Percentiles rank a stretch among this genome's conserved stretches.
These are phyloP conservation scores for Boletus pseudopeckii DNA, from an alignment of 768 basidiomycete genomes.

Conservation along the genomic window DNA sequence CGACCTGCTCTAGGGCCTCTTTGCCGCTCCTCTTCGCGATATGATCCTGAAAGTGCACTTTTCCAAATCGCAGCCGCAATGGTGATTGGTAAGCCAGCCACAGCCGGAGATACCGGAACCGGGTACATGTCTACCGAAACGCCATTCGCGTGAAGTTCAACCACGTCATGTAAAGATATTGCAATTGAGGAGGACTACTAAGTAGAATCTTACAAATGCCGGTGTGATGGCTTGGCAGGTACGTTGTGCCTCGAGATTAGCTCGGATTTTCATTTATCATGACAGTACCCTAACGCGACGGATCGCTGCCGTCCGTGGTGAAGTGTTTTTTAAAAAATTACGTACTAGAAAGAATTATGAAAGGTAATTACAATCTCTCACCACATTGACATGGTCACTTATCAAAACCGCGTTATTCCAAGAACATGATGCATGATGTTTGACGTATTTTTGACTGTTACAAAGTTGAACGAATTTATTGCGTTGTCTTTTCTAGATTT, in stretches of 20 bases:
- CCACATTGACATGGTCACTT: too few relatives aligned
- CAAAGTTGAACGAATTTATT: too few relatives aligned
- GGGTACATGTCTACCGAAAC: conserved; percentile 54
- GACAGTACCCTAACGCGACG: conserved; percentile 37
- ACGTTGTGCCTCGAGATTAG: neutral
- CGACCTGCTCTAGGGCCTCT: conserved; percentile 36
- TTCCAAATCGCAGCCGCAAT: conserved; percentile 48
- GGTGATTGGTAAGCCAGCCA: conserved; percentile 71
- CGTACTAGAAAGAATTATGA: neutral
- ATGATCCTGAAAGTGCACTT: conserved; percentile 40
- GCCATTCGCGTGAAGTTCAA: conserved; percentile 42
- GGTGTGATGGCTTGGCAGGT: conserved; percentile 42
- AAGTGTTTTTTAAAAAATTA: neutral
- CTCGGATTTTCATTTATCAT: neutral
- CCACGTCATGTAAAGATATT: neutral
- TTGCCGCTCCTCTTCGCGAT: conserved; percentile 36
- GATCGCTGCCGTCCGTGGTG: conserved; percentile 12
- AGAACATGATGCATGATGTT: too few relatives aligned
- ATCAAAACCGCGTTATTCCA: too few relatives aligned
- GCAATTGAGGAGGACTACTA: neutral
- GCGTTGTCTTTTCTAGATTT: too few relatives aligned
- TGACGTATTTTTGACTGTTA: too few relatives aligned
- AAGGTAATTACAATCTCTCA: too few relatives aligned
- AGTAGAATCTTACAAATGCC: conserved; percentile 33
- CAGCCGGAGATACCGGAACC: conserved; percentile 46